A percentile compares a stretch with the other conserved stretches of the same genome.
phyloP scores from a whole-genome alignment of 305 asterid species.

The Fraxinus ornus region DNA sequence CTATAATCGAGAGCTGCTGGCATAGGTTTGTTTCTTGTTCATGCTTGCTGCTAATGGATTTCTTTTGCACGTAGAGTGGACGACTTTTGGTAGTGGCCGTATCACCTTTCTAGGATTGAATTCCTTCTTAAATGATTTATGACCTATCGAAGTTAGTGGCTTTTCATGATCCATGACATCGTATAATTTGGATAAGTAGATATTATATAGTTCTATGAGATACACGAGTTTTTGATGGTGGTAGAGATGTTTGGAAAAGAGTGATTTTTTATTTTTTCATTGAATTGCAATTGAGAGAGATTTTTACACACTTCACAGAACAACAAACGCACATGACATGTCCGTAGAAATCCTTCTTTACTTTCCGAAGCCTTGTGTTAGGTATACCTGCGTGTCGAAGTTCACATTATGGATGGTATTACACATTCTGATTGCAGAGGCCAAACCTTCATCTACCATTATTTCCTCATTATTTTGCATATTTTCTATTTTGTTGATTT shows the following conservation, averaged over 20 bases:
- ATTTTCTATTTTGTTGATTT: slow-evolving; percentile 14
- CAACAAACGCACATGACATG: not conserved
- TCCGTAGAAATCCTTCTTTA: not conserved
- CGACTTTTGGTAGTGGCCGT: not conserved
- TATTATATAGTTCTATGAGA: not conserved
- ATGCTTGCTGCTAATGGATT: not conserved
- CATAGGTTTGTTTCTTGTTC: slow-evolving; percentile 44
- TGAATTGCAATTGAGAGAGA: not conserved
- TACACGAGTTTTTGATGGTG: not conserved
- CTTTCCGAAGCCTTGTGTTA: not conserved
- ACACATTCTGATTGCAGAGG: not conserved
- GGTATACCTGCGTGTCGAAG: not conserved
- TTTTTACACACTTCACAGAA: not conserved
- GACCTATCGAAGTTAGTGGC: not conserved
- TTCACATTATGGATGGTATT: not conserved
- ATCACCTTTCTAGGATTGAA: not conserved
- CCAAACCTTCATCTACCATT: not conserved
- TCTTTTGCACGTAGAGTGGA: not conserved
- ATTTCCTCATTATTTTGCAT: not conserved
- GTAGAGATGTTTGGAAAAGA: not conserved
- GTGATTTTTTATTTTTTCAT: not conserved
- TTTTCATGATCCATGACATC: not conserved
- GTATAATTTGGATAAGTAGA: not conserved
- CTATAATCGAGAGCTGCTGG: slow-evolving; percentile 87
- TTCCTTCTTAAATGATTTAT: not conserved